Evolutionary conservation across 371 early-diverging fungal genomes (phyloP).

Genomic region (Dichotomocladium elegans): DNA sequence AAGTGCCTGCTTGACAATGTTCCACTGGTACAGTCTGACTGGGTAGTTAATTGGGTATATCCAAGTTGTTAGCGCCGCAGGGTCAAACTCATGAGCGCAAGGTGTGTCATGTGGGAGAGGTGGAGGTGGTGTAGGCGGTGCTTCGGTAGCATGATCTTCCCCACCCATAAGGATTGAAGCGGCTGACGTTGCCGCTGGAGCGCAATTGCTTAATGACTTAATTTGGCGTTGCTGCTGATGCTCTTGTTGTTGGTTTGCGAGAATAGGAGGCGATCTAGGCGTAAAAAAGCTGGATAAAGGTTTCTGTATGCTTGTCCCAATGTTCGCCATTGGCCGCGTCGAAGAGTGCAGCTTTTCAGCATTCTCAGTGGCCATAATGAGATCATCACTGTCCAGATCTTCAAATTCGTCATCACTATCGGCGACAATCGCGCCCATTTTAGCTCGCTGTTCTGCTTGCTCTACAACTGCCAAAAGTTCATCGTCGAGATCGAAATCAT

Average conservation of each 20-base stretch:
- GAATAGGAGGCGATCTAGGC: too few relatives aligned
- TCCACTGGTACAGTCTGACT: slow-evolving; percentile 84
- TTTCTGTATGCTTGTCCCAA: not conserved
- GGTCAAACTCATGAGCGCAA: slow-evolving; percentile 48
- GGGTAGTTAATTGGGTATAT: slow-evolving; percentile 80
- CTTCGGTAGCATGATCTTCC: slow-evolving; percentile 1
- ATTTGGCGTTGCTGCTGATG: not conserved
- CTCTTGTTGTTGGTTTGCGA: not conserved
- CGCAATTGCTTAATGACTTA: not conserved
- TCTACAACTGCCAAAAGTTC: slow-evolving; percentile 1
- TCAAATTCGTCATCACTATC: slow-evolving; percentile 16
- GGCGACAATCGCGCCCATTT: not conserved
- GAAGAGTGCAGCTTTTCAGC: slow-evolving; percentile 7
- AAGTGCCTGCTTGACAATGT: slow-evolving; percentile 76
- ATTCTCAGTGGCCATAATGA: slow-evolving; percentile 11
- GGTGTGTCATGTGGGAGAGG: slow-evolving; percentile 18
- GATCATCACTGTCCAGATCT: slow-evolving; percentile 9
- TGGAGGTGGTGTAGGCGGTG: slow-evolving; percentile 15
- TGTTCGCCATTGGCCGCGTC: too few relatives aligned
- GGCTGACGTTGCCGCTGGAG: not conserved
- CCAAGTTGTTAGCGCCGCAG: slow-evolving; percentile 62
- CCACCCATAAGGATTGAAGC: not conserved
- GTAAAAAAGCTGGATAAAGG: not conserved
- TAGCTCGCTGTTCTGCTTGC: not conserved
- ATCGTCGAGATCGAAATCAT: slow-evolving; percentile 6